A percentile compares a stretch with the other conserved stretches of the same genome.
Conservation (phyloP, 2,329 filamentous ascomycete genomes). For the Colletotrichum sp. region DNA sequence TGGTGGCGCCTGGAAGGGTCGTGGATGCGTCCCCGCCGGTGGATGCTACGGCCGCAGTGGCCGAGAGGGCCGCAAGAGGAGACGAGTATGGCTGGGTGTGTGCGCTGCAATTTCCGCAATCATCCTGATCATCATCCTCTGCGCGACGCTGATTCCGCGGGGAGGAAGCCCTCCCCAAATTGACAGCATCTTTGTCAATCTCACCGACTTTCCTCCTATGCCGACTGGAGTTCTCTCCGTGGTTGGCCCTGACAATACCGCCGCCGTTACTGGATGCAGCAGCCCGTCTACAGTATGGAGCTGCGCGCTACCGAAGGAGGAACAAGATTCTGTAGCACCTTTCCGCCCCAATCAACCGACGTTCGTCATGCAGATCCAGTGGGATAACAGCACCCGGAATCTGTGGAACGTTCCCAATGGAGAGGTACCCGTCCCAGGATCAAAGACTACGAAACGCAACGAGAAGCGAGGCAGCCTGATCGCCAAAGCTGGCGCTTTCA, state of each 20-base stretch:
- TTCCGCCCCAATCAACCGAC: constrained; percentile 75
- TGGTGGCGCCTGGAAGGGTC: constrained; percentile 69
- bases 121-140: constrained; percentile 62
- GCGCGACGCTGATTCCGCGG: constrained; percentile 58
- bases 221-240: constrained; percentile 84
- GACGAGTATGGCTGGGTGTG: constrained; percentile 64
- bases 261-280: constrained; percentile 73
- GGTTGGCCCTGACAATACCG: constrained; percentile 71
- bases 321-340: constrained; percentile 68
- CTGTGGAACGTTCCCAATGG: constrained; percentile 54
- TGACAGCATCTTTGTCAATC: constrained; percentile 75
- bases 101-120: constrained; percentile 55
- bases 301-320: constrained; percentile 81
- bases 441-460: background rate
- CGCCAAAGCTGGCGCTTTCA: constrained; percentile 17
- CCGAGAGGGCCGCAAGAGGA: constrained; percentile 66
- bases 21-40: constrained; percentile 65
- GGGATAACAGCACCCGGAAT: constrained; percentile 64
- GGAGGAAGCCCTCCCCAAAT: constrained; percentile 19
- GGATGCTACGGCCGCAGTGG: constrained; percentile 70
- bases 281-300: constrained; percentile 81
- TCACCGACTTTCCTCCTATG: constrained; percentile 86
- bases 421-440: constrained; percentile 31
- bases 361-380: constrained; percentile 80
- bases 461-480: constrained; percentile 4